Evolutionary conservation across 495 filamentous ascomycete species (phyloP), one percentile per base, ranked within the genome.

Genomic region (Astrocystis sublimbata): DNA sequence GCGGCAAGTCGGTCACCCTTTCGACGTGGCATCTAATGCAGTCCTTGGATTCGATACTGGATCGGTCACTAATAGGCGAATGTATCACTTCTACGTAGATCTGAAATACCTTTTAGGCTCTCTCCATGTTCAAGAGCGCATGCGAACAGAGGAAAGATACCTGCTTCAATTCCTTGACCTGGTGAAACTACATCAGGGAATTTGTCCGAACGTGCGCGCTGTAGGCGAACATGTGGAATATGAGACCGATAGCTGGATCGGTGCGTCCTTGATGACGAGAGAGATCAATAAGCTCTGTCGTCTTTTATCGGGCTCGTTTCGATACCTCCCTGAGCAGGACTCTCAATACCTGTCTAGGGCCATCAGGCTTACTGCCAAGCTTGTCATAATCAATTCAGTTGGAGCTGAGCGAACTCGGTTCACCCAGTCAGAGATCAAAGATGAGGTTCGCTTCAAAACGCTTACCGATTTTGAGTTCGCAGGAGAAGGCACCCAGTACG

Each of bases 171-270:
- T 98, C 76, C 80, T 99, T 24, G 96, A 99, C 68, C 79, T 99
- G 3, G 92, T 96, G 63, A 96, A 96, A 67, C 81, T 99, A 33
- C 92, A 96, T 52, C 94, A 99, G 75, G 94, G 94, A 0, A 96
- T 98, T 41, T 97, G 93, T 67, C 96, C 94, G 13, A 99, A 98
- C 66, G 77, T 92, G 5, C 85, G 94, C 60, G 93, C 93, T 1
- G 87, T 96, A 31, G 91, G 90, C 21, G 94, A 99, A 63, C 94
- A 99, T 69, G 89, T 99, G 6, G 96, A 98, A 70, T 99, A 97
- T 68, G 94, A 99, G 74, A 94, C 92, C 6, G 94, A 99, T 69
- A 89, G 92, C 30, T 99, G 94, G 94, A 97, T 99, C 49, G 94
- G 88, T 65, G 94, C 96, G 1, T 93, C 92, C 7, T 84, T 99